These are phyloP conservation scores for Asterophora parasitica DNA, from an alignment of 768 basidiomycete genomes.

Conservation along the genomic window DNA sequence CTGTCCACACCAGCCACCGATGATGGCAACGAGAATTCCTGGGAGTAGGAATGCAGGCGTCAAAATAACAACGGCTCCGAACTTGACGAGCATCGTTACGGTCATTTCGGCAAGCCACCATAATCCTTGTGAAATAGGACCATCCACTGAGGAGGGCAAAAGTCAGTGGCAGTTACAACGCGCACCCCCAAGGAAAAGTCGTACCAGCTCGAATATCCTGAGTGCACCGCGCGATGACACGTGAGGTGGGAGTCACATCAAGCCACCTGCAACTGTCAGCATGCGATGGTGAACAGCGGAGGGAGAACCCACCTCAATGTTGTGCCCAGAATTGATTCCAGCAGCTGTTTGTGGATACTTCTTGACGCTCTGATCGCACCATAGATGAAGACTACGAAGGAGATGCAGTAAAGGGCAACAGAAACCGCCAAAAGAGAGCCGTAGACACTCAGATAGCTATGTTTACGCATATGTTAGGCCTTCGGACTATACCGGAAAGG, in stretches of 20 bases:
- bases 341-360: conserved; percentile 45
- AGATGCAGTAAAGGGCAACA: conserved; percentile 27
- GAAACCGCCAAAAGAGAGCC: conserved; percentile 29
- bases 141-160: conserved; percentile 45
- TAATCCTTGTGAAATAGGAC: conserved; percentile 25
- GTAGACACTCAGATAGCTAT: conserved; percentile 48
- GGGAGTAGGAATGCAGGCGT: conserved; percentile 45
- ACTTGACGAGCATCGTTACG: conserved; percentile 35
- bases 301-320: conserved; percentile 45
- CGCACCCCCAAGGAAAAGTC: background rate
- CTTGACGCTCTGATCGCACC: conserved; percentile 52
- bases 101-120: conserved; percentile 24
- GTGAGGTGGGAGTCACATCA: conserved; percentile 40
- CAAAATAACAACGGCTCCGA: conserved; percentile 39
- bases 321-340: conserved; percentile 51
- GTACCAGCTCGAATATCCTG: conserved; percentile 51
- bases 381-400: conserved; percentile 36
- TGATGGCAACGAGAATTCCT: conserved; percentile 33
- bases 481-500: background rate
- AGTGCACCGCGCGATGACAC: conserved; percentile 63
- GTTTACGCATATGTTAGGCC: background rate
- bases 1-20: conserved; percentile 41
- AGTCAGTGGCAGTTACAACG: background rate
- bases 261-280: conserved; percentile 36
- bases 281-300: background rate